Evolutionary conservation across 176 grass and related monocot genomes (phyloP).

Genomic region (Eleusine coracana): DNA sequence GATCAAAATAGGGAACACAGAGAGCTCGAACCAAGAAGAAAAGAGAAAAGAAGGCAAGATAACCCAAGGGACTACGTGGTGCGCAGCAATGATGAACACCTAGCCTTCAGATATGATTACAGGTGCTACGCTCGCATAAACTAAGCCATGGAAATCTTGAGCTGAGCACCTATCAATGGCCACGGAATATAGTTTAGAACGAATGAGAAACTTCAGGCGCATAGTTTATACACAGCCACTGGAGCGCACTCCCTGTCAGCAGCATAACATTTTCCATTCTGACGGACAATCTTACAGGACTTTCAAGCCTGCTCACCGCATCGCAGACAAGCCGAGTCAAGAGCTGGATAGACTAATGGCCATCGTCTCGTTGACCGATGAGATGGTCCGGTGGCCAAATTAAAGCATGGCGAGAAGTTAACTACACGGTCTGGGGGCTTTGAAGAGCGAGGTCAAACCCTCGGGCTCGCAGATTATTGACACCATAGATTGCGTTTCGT

Average conservation of each 20-base stretch:
- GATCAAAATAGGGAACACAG: not conserved
- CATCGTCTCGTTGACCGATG: slow-evolving; percentile 34
- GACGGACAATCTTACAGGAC: slow-evolving; percentile 4
- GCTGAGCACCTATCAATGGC: not conserved
- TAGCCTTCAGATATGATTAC: slow-evolving; percentile 15
- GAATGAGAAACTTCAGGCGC: slow-evolving; percentile 10
- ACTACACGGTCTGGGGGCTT: not conserved
- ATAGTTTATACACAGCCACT: not conserved
- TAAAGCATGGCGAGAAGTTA: slow-evolving; percentile 1
- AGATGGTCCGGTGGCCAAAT: slow-evolving; percentile 31
- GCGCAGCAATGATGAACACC: not conserved
- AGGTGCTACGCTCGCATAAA: slow-evolving; percentile 36
- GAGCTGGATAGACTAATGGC: not conserved
- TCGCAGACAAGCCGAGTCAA: slow-evolving; percentile 10
- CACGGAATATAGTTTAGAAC: slow-evolving; percentile 5
- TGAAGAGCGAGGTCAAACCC: slow-evolving; percentile 34
- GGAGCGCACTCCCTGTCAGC: not conserved
- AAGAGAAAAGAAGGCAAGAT: not conserved
- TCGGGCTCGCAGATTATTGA: not conserved
- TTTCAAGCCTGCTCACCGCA: not conserved
- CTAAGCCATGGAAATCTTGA: slow-evolving; percentile 22
- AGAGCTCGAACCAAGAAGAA: not conserved
- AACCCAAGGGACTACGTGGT: not conserved
- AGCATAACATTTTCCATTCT: not conserved
- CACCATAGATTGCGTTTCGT: not conserved